Conservation (phyloP, 1,139 yeast species). For the Yamadazyma atmosphaerica region DNA sequence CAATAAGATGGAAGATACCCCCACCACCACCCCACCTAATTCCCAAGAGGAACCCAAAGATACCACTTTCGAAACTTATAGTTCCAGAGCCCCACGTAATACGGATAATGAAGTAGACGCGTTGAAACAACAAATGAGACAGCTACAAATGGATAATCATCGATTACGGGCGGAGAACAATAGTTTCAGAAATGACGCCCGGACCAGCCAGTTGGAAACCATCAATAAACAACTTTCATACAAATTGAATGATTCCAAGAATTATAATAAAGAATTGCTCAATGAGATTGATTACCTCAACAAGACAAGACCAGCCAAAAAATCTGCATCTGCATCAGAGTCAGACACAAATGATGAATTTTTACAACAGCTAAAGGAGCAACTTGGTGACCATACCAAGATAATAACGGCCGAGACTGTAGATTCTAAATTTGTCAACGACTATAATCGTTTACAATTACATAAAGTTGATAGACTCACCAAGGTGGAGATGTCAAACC, state of each 20-base stretch:
- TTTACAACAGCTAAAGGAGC: constrained; percentile 6
- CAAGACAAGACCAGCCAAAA: background rate
- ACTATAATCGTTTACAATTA: constrained; percentile 29
- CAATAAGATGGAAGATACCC: constrained; percentile 10
- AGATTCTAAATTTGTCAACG: constrained; percentile 21
- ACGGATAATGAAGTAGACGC: constrained; percentile 5
- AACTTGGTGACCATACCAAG: constrained; percentile 13
- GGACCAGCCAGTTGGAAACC: constrained; percentile 3
- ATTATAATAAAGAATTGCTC: constrained; percentile 17
- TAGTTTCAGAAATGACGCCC: background rate
- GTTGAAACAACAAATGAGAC: constrained; percentile 3
- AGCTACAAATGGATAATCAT: constrained; percentile 5
- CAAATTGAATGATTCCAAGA: constrained; percentile 14
- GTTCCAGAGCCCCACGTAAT: background rate
- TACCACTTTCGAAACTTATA: constrained; percentile 1
- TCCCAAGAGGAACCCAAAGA: constrained; percentile 12
- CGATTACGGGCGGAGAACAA: constrained; percentile 1
- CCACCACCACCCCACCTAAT: constrained; percentile 18
- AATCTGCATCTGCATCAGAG: background rate
- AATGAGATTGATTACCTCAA: constrained; percentile 19
- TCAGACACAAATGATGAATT: constrained; percentile 3
- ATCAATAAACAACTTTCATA: constrained; percentile 11
- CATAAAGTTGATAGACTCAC: constrained; percentile 27
- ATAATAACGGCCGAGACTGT: constrained; percentile 12
- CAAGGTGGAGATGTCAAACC: constrained; percentile 26